phyloP scores from a whole-genome alignment of 169 alveolate genomes.

The Plasmodium fragile region DNA sequence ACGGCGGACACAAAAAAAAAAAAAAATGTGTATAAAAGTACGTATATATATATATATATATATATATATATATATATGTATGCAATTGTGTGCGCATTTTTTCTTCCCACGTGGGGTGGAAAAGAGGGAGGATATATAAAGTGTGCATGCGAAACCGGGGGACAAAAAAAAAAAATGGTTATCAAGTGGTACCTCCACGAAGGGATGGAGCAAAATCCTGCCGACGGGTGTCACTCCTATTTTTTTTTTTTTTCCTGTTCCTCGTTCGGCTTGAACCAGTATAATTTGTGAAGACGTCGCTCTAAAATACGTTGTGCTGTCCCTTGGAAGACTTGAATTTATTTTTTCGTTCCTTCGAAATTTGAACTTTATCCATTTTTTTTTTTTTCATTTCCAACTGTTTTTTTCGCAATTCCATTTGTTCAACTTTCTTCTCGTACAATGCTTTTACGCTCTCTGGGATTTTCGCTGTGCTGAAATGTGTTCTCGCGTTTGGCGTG shows the following conservation, averaged over 20 bases:
- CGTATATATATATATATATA: not conserved
- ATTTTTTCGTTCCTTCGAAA: conserved; percentile 65
- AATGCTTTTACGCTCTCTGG: conserved; percentile 59
- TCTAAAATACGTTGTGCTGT: conserved; percentile 64
- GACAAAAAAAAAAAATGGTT: no score
- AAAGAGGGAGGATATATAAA: no score
- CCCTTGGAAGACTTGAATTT: conserved; percentile 73
- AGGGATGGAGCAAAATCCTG: not conserved
- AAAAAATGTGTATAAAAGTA: not conserved
- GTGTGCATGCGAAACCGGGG: not conserved
- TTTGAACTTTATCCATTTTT: conserved; percentile 55
- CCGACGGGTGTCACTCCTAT: not conserved
- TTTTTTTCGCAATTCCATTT: conserved; percentile 61
- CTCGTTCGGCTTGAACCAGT: not conserved
- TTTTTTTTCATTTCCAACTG: conserved; percentile 49
- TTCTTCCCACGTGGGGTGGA: no score
- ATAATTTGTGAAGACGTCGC: not conserved
- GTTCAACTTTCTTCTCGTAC: conserved; percentile 69
- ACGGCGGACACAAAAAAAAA: not conserved
- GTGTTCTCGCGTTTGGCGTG: not conserved
- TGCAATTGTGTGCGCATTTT: no score
- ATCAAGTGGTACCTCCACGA: not conserved
- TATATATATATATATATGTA: not conserved
- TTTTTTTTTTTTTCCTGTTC: not conserved
- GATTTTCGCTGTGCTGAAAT: conserved; percentile 30